Evolutionary conservation across 176 grass and related monocot species (phyloP).

Genomic region (Rhipidocladum racemiflorum): DNA sequence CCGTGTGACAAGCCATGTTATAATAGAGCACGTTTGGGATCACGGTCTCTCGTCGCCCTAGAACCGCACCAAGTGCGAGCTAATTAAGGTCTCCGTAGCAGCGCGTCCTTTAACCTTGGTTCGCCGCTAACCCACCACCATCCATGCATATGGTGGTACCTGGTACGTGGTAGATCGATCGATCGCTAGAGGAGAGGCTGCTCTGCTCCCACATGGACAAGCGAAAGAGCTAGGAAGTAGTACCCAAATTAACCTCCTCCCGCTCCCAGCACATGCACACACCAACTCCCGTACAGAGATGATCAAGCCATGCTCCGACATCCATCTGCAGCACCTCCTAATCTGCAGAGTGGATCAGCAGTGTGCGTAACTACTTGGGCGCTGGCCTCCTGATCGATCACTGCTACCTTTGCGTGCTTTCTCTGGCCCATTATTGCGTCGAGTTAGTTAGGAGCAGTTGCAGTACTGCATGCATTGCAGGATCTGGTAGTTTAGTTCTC

Average conservation of each 20-base stretch:
- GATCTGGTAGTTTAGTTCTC: background rate
- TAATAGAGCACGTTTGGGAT: conserved; percentile 18
- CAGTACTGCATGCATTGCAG: background rate
- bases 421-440: background rate
- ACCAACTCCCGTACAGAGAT: background rate
- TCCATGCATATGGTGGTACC: background rate
- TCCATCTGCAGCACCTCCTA: background rate
- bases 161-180: background rate
- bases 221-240: background rate
- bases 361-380: background rate
- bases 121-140: background rate
- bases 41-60: background rate
- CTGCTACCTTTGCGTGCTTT: background rate
- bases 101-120: background rate
- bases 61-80: background rate
- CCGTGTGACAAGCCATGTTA: too few relatives aligned
- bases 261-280: background rate
- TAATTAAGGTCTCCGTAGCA: background rate
- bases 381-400: background rate
- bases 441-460: conserved; percentile 21
- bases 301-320: background rate
- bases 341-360: background rate
- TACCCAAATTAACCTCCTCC: too few relatives aligned
- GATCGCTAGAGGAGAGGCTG: too few relatives aligned
- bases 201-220: background rate